Base-by-base conservation (phyloP, 75 land plant genomes). In the Azolla pinnata region DNA sequence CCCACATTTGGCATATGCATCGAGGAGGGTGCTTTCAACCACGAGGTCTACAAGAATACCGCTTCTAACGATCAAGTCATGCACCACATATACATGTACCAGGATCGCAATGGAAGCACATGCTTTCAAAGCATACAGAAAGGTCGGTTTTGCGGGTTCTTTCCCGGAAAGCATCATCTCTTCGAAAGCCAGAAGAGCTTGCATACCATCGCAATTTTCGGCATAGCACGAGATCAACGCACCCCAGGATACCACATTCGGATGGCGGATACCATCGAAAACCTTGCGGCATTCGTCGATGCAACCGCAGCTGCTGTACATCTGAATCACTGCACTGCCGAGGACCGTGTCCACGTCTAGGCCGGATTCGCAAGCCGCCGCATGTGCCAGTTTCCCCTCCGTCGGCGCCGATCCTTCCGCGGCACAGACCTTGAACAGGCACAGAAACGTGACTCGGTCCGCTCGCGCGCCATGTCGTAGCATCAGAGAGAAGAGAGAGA, bases 1-100 rank as follows among this genome's bases (percentile, higher is more conserved):
- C 0, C 79, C 67, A 35, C 65, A 66, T n/a, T 66, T 67, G 0
- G 65, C 65, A 60, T 83, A 81, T 82, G 79, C 79, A 34, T 42
- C 72, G 17, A 83, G 47, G 12, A 83, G 62, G 1, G 85, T 74
- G 23, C 75, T 78, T 33, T 65, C 65, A 0, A 73, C 61, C 44
- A 54, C 32, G 44, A 50, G 50, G 48, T 29, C 63, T 33, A 33
- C 45, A 25, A 67, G 64, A 51, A 44, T 56, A 10, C 75, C 75
- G 10, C 27, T 12, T 51, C 65, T 72, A 10, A 80, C 25, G 23
- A 72, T 53, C 3, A 42, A 49, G 14, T 29, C 25, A 65, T 65
- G 67, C 4, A 65, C 59, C 25, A 52, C 30, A 19, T 18, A 29
- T 19, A 64, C 67, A 35, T 38, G 20, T 26, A 32, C 44, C 31